Percentiles rank a stretch among this genome's conserved stretches.
phyloP scores from a whole-genome alignment of 1,139 yeast species.

The Yamadazyma trypodendri region DNA sequence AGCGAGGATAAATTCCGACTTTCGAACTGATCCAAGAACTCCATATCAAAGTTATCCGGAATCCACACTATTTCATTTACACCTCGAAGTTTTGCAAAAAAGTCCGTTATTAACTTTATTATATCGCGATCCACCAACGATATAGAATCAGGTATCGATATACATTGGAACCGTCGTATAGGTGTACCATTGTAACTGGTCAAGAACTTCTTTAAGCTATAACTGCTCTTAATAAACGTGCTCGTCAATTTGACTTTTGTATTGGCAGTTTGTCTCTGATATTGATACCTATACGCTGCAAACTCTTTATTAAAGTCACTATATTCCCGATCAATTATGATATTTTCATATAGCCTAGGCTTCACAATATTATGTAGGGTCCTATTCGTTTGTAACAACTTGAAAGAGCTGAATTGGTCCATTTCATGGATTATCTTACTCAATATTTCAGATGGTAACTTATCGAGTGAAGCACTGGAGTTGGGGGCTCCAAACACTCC shows the following conservation, averaged over 20 bases:
- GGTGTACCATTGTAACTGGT: conserved; percentile 12
- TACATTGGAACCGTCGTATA: conserved; percentile 21
- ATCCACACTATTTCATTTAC: conserved; percentile 34
- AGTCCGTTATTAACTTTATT: conserved; percentile 57
- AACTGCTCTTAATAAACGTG: conserved; percentile 36
- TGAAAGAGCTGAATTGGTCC: conserved; percentile 42
- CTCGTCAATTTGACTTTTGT: conserved; percentile 9
- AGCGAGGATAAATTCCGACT: conserved; percentile 21
- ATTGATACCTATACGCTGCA: conserved; percentile 10
- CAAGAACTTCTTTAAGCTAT: conserved; percentile 33
- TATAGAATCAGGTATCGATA: conserved; percentile 35
- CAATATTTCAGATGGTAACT: conserved; percentile 39
- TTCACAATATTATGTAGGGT: conserved; percentile 29
- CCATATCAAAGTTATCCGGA: conserved; percentile 31
- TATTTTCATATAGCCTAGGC: conserved; percentile 35
- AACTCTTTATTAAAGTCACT: conserved; percentile 36
- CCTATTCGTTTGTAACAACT: conserved; percentile 30
- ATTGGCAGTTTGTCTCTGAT: conserved; percentile 5
- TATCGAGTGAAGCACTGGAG: conserved; percentile 5
- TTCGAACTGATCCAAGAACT: conserved; percentile 24
- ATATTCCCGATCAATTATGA: conserved; percentile 39
- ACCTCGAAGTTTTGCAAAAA: conserved; percentile 48
- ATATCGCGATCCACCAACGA: conserved; percentile 29
- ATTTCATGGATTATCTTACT: conserved; percentile 30
- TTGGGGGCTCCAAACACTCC: background rate